These are phyloP conservation scores for Corylus avellana DNA, from an alignment of 306 rosid species.

Conservation along the genomic window DNA sequence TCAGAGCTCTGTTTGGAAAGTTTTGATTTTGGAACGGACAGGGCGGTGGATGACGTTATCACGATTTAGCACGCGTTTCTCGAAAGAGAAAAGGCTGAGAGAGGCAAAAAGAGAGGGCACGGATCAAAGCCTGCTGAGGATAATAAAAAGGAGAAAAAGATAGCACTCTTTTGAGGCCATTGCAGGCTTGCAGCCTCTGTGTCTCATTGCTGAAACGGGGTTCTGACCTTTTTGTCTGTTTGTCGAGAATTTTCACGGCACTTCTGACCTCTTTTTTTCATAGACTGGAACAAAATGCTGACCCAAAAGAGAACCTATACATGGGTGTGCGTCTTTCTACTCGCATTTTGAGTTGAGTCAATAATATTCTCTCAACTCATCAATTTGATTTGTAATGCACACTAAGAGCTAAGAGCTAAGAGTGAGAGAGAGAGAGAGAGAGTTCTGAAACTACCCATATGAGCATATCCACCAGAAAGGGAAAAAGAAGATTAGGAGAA, in stretches of 20 bases:
- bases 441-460: not conserved
- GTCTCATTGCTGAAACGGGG: conserved; percentile 41
- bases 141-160: not conserved
- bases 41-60: conserved; percentile 64
- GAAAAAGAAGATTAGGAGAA: not conserved
- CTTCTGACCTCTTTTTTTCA: conserved; percentile 33
- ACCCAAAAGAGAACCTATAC: conserved; percentile 13
- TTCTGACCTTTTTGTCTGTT: conserved; percentile 65
- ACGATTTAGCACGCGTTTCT: conserved; percentile 65
- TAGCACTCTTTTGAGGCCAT: conserved; percentile 19
- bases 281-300: conserved; percentile 18
- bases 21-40: conserved; percentile 8
- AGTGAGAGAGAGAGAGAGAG: not conserved
- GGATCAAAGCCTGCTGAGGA: conserved; percentile 43
- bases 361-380: not conserved
- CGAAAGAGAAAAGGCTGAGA: conserved; percentile 51
- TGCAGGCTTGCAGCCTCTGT: conserved; percentile 21
- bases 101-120: conserved; percentile 48
- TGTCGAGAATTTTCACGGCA: conserved; percentile 74
- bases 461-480: no score
- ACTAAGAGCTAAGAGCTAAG: not conserved
- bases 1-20: not conserved
- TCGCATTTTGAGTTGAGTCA: not conserved
- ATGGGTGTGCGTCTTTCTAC: not conserved
- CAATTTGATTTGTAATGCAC: not conserved